Conservation (phyloP, 1,284 basidiomycete genomes). For the Sporisorium scitamineum region DNA sequence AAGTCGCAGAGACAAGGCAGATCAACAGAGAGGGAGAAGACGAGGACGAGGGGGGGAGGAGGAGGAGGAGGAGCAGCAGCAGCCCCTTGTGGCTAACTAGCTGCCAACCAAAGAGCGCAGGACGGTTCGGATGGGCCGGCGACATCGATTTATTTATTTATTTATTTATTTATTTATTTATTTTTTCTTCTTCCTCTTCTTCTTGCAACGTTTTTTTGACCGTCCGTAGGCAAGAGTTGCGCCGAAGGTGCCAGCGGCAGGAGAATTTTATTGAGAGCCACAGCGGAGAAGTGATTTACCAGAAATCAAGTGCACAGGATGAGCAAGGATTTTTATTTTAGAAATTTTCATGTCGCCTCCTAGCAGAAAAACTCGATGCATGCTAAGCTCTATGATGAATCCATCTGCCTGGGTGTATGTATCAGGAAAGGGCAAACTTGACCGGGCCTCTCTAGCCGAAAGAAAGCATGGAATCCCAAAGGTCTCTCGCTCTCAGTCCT, state of each 20-base stretch:
- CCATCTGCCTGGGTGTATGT: too few species aligned
- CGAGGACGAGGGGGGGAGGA: neutral
- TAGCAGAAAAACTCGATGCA: too few species aligned
- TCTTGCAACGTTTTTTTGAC: neutral
- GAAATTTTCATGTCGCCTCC: too few species aligned
- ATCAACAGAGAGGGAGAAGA: neutral
- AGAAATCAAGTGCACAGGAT: neutral
- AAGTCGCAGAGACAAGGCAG: neutral
- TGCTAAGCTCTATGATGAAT: too few species aligned
- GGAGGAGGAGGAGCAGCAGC: neutral
- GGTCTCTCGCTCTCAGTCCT: too few species aligned
- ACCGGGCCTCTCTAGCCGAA: too few species aligned
- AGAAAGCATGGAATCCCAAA: too few species aligned
- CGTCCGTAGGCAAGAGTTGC: neutral
- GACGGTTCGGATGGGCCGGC: slow-evolving; percentile 3
- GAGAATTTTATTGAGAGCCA: neutral
- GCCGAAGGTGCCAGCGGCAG: slow-evolving; percentile 2
- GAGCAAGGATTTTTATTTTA: too few species aligned
- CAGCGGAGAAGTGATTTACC: neutral
- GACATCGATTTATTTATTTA: too few species aligned
- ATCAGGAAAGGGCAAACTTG: too few species aligned
- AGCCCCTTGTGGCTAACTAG: neutral
- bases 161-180: neutral
- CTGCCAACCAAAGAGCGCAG: neutral
- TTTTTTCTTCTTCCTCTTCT: neutral